Evolutionary conservation across 768 basidiomycete species (phyloP).

Genomic region (Podaxis sp.): DNA sequence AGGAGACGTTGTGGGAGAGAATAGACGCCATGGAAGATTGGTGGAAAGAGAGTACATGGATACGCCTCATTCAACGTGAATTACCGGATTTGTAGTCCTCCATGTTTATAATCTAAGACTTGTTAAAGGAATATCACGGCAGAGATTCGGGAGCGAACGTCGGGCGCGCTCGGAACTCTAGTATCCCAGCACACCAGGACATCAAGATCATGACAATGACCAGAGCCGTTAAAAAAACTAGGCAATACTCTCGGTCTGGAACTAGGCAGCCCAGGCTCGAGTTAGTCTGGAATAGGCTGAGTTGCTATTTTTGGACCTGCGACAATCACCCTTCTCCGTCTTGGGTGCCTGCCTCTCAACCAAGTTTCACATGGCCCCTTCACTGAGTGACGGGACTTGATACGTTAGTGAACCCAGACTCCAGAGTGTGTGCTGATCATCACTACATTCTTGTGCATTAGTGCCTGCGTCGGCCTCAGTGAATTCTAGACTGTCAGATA

Average conservation of each 20-base stretch:
- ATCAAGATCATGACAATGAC: not conserved
- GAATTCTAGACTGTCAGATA: not conserved
- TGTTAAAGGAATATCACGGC: not conserved
- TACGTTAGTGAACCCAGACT: too few relatives aligned
- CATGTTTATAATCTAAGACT: not conserved
- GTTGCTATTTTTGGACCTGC: not conserved
- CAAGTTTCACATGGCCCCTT: not conserved
- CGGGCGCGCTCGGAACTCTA: not conserved
- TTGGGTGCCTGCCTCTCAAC: not conserved
- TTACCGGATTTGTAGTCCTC: constrained; percentile 63
- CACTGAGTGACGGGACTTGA: too few relatives aligned
- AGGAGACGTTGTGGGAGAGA: constrained; percentile 82
- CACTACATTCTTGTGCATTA: too few relatives aligned
- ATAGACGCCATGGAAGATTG: constrained; percentile 83
- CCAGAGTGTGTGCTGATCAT: too few relatives aligned
- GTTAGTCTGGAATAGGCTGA: not conserved
- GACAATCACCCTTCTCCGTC: not conserved
- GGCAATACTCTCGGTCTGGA: not conserved
- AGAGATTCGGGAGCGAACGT: too few relatives aligned
- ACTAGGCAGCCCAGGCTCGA: not conserved
- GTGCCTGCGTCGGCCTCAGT: not conserved
- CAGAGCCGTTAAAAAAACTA: not conserved
- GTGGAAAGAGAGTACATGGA: constrained; percentile 95
- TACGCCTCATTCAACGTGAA: constrained; percentile 76
- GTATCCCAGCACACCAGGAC: not conserved